Evolutionary conservation across 179 eudicot species (phyloP).

Genomic region (Pouteria campechiana): DNA sequence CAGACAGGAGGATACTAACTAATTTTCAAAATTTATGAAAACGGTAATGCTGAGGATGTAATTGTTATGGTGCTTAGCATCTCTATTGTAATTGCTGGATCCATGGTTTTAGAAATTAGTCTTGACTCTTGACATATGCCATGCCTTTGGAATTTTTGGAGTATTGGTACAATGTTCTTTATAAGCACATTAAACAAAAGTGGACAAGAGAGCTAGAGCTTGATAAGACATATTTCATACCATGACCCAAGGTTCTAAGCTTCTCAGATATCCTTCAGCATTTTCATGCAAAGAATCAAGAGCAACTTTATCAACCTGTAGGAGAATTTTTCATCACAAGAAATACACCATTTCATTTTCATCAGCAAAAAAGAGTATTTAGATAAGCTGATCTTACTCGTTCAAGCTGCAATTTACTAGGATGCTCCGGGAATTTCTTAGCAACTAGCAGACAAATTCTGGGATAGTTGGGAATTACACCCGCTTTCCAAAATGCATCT

Average conservation of each 20-base stretch:
- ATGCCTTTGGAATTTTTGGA: too few species aligned
- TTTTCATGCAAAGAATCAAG: conserved; percentile 76
- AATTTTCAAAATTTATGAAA: too few species aligned
- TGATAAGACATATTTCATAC: too few species aligned
- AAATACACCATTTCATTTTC: conserved; percentile 1
- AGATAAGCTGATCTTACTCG: conserved; percentile 49
- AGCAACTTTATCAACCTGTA: conserved; percentile 84
- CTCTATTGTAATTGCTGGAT: too few species aligned
- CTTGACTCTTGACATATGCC: too few species aligned
- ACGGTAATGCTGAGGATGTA: too few species aligned
- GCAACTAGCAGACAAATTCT: conserved; percentile 74
- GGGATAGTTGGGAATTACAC: conserved; percentile 77
- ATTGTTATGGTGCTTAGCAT: too few species aligned
- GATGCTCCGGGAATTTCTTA: conserved; percentile 94
- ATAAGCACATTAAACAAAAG: too few species aligned
- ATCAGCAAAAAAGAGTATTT: background rate
- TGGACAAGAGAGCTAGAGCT: too few species aligned
- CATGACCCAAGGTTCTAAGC: conserved; percentile 98
- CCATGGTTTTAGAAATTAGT: too few species aligned
- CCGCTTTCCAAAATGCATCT: conserved; percentile 93
- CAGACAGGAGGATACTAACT: too few species aligned
- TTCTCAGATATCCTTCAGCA: conserved; percentile 78
- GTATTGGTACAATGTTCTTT: too few species aligned
- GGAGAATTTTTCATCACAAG: background rate
- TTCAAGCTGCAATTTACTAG: conserved; percentile 79